These are phyloP conservation scores for Septoria petroselini DNA, from an alignment of 2,329 filamentous ascomycete genomes.

Conservation along the genomic window DNA sequence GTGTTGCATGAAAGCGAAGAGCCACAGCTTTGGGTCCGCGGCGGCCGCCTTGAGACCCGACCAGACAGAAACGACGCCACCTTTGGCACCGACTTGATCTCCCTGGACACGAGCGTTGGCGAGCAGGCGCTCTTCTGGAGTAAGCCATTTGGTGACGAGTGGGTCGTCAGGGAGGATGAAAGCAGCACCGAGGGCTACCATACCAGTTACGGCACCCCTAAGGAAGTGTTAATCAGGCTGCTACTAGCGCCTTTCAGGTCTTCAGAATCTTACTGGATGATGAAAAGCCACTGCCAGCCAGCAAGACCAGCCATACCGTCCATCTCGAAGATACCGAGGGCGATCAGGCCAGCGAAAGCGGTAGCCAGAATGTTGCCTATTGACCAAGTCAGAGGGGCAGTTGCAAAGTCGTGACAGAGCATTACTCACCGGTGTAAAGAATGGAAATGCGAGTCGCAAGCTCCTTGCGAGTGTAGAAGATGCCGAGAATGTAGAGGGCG, in stretches of 20 bases:
- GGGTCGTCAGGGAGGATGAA: slow-evolving; percentile 68
- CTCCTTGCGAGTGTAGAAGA: slow-evolving; percentile 73
- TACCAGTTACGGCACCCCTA: slow-evolving; percentile 63
- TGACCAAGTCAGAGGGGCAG: no score
- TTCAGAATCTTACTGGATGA: no score
- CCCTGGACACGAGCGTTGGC: slow-evolving; percentile 50
- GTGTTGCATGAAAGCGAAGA: slow-evolving; percentile 57
- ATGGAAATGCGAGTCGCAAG: slow-evolving; percentile 69
- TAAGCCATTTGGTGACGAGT: slow-evolving; percentile 45
- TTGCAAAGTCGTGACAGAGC: no score
- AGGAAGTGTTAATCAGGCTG: no score
- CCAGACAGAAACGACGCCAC: slow-evolving; percentile 46
- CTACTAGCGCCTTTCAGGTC: no score
- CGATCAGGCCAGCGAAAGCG: slow-evolving; percentile 62
- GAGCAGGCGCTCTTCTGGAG: slow-evolving; percentile 43
- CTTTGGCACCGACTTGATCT: slow-evolving; percentile 51
- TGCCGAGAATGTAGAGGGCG: slow-evolving; percentile 60
- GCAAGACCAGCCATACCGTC: slow-evolving; percentile 53
- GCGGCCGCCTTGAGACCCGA: slow-evolving; percentile 51
- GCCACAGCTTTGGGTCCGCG: slow-evolving; percentile 52
- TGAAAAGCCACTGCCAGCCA: slow-evolving; percentile 58
- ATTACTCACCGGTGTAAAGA: slow-evolving; percentile 57
- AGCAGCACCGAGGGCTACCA: slow-evolving; percentile 56
- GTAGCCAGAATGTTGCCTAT: slow-evolving; percentile 54
- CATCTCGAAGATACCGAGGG: slow-evolving; percentile 61